Conservation (phyloP, 306 rosid genomes). For the Hippophae tibetana region DNA sequence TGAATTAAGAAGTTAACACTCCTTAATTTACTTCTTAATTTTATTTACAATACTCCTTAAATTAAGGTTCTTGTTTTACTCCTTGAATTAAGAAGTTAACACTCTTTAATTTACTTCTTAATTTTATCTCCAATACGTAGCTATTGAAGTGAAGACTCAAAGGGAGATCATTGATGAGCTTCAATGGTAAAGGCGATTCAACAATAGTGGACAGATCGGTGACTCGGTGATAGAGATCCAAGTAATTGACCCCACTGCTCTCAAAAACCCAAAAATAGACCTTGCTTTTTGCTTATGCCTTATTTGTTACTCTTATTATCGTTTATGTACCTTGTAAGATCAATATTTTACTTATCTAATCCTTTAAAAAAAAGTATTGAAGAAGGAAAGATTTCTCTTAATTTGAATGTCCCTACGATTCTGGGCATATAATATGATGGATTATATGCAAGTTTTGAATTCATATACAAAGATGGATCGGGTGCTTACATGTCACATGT, state of each 20-base stretch:
- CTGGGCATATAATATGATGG: neutral
- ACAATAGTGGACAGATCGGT: slow-evolving; percentile 49
- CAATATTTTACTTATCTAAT: neutral
- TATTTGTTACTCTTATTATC: slow-evolving; percentile 53
- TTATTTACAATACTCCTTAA: too few relatives aligned
- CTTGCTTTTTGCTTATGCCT: slow-evolving; percentile 49
- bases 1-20: too few relatives aligned
- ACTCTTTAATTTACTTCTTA: too few relatives aligned
- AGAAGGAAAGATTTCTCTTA: too few relatives aligned
- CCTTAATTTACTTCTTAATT: too few relatives aligned
- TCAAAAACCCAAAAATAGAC: slow-evolving; percentile 30
- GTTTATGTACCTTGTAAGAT: slow-evolving; percentile 68
- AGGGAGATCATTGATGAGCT: neutral
- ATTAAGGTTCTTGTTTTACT: too few relatives aligned
- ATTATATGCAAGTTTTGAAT: slow-evolving; percentile 5
- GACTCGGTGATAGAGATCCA: slow-evolving; percentile 17
- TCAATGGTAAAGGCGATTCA: slow-evolving; percentile 5
- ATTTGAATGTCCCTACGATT: neutral
- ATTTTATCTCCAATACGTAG: too few relatives aligned
- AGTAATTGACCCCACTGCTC: neutral
- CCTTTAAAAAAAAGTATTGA: too few relatives aligned
- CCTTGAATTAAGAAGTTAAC: too few relatives aligned
- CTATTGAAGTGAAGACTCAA: too few relatives aligned
- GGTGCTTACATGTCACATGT: slow-evolving; percentile 99
- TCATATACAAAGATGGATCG: slow-evolving; percentile 94